phyloP scores from a whole-genome alignment of 2,329 filamentous ascomycete genomes.

The Xylaria sp. region DNA sequence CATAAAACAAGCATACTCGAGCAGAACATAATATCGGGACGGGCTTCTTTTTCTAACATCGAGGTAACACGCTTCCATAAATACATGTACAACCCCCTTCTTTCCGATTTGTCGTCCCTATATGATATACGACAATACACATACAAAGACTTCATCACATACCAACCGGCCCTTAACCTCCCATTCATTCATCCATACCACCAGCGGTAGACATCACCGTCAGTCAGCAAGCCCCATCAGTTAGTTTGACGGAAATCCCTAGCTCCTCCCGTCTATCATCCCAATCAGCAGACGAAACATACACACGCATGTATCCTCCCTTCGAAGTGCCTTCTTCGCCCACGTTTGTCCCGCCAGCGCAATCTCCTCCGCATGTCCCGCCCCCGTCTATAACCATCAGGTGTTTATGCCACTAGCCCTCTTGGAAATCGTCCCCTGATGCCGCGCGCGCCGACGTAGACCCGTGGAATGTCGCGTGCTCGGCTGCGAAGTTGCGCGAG shows the following conservation, averaged over 20 bases:
- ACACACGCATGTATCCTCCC: slow-evolving; percentile 69
- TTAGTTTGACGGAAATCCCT: slow-evolving; percentile 44
- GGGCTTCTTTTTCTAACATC: too few species aligned
- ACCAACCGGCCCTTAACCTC: background rate
- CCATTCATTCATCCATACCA: background rate
- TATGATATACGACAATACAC: background rate
- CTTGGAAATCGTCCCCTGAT: slow-evolving; percentile 47
- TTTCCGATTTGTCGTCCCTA: too few species aligned
- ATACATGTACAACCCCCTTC: too few species aligned
- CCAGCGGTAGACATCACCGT: background rate
- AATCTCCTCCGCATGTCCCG: slow-evolving; percentile 58
- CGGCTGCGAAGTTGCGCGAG: slow-evolving; percentile 47
- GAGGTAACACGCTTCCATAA: too few species aligned
- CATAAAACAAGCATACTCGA: too few species aligned
- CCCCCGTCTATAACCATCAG: slow-evolving; percentile 68
- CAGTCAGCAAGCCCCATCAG: background rate
- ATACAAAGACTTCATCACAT: background rate
- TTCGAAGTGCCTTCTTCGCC: slow-evolving; percentile 63
- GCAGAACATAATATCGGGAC: too few species aligned
- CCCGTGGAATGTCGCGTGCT: slow-evolving; percentile 49
- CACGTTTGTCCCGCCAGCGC: slow-evolving; percentile 64
- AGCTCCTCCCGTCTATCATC: slow-evolving; percentile 53
- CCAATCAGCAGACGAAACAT: slow-evolving; percentile 64
- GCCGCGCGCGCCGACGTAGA: slow-evolving; percentile 37
- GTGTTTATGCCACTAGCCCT: slow-evolving; percentile 60